These are phyloP conservation scores for Colletotrichum sp. DNA, from an alignment of 2,329 filamentous ascomycete genomes.

Conservation along the genomic window DNA sequence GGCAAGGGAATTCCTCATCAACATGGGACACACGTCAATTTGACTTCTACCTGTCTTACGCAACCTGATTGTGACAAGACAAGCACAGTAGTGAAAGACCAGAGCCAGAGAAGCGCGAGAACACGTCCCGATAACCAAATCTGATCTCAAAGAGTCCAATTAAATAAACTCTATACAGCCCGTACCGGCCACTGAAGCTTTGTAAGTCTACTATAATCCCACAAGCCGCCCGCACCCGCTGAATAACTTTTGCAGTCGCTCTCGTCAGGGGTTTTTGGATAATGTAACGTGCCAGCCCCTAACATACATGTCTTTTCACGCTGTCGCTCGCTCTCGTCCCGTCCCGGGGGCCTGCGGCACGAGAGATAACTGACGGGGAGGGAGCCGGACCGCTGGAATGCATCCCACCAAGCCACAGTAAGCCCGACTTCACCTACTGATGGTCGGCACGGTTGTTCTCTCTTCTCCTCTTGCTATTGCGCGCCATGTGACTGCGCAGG, in stretches of 20 bases:
- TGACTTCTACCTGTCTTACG: not conserved
- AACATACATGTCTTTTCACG: not conserved
- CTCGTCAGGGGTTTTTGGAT: not conserved
- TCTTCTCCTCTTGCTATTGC: not conserved
- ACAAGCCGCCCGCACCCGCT: not conserved
- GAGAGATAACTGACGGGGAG: not conserved
- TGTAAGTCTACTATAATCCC: not conserved
- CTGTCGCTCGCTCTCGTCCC: not conserved
- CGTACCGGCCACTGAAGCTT: slow-evolving; percentile 3
- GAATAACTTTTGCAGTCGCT: not conserved
- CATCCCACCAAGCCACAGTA: not conserved
- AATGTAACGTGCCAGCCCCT: not conserved
- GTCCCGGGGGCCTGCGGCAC: not conserved
- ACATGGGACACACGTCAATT: not conserved
- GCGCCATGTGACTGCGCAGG: not conserved
- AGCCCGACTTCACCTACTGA: not conserved
- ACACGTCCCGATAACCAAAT: not conserved
- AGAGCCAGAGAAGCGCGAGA: not conserved
- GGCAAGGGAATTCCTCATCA: not conserved
- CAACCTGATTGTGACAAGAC: not conserved
- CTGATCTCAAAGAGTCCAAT: not conserved
- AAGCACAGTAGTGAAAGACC: not conserved
- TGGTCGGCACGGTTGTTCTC: not conserved
- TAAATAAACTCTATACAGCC: not conserved
- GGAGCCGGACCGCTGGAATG: not conserved